Conservation (phyloP, 495 filamentous ascomycete species). For the Trichoderma gamsii region DNA sequence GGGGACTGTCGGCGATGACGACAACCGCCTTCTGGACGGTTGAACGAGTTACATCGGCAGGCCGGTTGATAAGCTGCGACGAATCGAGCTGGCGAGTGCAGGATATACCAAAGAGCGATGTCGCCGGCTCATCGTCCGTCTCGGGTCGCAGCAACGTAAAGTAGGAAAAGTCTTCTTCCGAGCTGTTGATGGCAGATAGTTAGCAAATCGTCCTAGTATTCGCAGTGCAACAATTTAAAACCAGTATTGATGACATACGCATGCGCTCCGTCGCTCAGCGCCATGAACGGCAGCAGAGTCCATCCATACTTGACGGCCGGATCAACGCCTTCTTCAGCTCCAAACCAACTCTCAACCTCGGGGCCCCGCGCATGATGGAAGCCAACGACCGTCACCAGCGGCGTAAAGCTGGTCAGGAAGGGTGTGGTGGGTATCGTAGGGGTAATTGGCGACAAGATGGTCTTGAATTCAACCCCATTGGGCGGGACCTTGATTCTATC, state of each 20-base stretch:
- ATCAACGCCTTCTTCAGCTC: constrained; percentile 67
- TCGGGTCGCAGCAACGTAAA: constrained; percentile 80
- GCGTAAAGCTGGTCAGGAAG: constrained; percentile 37
- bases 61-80: constrained; percentile 64
- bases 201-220: background rate
- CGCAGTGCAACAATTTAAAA: background rate
- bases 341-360: constrained; percentile 90
- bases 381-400: constrained; percentile 83
- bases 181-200: constrained; percentile 27
- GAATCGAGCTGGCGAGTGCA: constrained; percentile 90
- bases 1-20: constrained; percentile 85
- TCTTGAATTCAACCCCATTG: constrained; percentile 13
- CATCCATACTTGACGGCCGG: constrained; percentile 86
- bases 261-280: constrained; percentile 93
- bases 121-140: constrained; percentile 51
- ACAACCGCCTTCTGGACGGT: constrained; percentile 99
- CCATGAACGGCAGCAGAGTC: constrained; percentile 92
- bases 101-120: constrained; percentile 91
- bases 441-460: background rate
- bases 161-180: constrained; percentile 94
- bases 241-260: constrained; percentile 50
- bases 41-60: constrained; percentile 84
- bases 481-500: constrained; percentile 6
- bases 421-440: constrained; percentile 24
- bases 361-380: constrained; percentile 97